Conservation (phyloP, 208 protist species). For the Crithidia sp. region DNA sequence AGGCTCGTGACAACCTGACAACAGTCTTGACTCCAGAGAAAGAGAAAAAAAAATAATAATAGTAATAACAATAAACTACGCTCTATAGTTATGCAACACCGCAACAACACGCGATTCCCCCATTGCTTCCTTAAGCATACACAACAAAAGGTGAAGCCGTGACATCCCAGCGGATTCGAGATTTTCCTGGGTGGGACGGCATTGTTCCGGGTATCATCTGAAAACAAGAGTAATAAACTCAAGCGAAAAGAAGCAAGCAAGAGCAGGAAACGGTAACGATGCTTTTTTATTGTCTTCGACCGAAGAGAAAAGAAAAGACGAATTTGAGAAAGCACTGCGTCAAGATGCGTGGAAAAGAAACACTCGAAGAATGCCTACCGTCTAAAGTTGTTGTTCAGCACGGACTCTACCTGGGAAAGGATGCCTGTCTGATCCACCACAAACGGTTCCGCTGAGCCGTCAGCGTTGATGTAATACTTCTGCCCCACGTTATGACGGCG, state of each 20-base stretch:
- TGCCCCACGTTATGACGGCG: conserved; percentile 83
- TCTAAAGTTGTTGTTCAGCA: conserved; percentile 82
- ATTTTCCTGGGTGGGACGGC: too few relatives aligned
- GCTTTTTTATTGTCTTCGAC: too few relatives aligned
- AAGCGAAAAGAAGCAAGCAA: conserved; percentile 1
- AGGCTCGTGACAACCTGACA: background rate
- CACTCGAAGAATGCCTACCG: conserved; percentile 24
- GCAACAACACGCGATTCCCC: too few relatives aligned
- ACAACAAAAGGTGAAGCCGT: background rate
- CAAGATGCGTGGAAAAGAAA: background rate
- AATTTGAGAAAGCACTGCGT: too few relatives aligned
- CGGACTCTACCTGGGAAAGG: conserved; percentile 71
- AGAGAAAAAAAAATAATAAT: background rate
- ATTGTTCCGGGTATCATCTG: background rate
- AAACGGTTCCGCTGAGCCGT: conserved; percentile 84
- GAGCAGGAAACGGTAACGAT: background rate
- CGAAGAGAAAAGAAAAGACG: background rate
- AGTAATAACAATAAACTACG: background rate
- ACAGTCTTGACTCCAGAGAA: background rate
- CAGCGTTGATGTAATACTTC: conserved; percentile 88
- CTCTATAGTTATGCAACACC: too few relatives aligned
- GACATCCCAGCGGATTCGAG: background rate
- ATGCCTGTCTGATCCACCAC: conserved; percentile 84
- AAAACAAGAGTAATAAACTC: background rate
- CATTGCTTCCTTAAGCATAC: background rate